These are phyloP conservation scores for Beauveria varroae DNA, from an alignment of 2,329 filamentous ascomycete genomes.

Conservation along the genomic window DNA sequence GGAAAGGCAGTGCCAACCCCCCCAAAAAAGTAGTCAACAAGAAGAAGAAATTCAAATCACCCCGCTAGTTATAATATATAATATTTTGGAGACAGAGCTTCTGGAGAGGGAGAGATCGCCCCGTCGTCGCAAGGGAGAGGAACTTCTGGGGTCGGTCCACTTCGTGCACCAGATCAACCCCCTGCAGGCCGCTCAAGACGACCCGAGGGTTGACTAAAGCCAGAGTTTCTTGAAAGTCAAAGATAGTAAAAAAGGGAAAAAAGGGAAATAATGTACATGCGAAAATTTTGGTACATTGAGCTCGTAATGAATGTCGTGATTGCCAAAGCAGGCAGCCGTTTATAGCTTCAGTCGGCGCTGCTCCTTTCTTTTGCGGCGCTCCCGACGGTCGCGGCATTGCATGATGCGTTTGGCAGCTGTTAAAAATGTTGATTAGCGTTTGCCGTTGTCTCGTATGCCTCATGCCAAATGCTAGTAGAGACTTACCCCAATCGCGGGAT, in stretches of 20 bases:
- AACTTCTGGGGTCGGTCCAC: slow-evolving; percentile 1
- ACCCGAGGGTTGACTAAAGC: background rate
- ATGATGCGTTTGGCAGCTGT: slow-evolving; percentile 27
- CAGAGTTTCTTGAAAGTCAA: background rate
- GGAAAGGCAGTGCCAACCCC: background rate
- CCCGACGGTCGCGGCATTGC: slow-evolving; percentile 30
- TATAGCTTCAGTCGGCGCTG: slow-evolving; percentile 29
- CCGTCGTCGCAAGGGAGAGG: slow-evolving; percentile 1
- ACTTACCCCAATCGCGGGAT: slow-evolving; percentile 35
- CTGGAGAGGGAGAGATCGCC: background rate
- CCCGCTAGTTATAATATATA: background rate
- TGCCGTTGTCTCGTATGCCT: background rate
- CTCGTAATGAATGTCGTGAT: slow-evolving; percentile 12
- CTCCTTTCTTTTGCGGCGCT: slow-evolving; percentile 31
- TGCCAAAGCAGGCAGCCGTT: slow-evolving; percentile 9
- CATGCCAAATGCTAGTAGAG: background rate
- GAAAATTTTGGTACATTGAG: slow-evolving; percentile 12
- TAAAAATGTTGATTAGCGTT: slow-evolving; percentile 14
- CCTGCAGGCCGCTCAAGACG: background rate
- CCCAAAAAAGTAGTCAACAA: slow-evolving; percentile 1
- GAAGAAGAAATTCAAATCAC: background rate
- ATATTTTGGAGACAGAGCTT: background rate
- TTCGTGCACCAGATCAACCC: background rate
- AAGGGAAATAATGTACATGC: slow-evolving; percentile 6
- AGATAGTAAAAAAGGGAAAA: background rate